phyloP scores from a whole-genome alignment of 179 eudicot genomes.

The Silene noctiflora region DNA sequence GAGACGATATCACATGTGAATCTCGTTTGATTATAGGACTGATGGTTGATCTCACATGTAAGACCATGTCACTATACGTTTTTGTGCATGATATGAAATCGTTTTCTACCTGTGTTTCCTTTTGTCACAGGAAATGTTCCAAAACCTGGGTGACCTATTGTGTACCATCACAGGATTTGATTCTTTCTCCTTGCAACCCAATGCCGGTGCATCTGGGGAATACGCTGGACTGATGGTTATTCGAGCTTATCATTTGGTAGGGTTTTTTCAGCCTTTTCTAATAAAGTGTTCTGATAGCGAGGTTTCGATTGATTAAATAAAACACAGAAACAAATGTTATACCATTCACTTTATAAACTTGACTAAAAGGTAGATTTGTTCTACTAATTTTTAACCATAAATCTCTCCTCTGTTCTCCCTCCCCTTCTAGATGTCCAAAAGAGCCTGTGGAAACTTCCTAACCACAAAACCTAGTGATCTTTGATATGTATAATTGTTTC shows the following conservation, averaged over 20 bases:
- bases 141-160: slow-evolving; percentile 71
- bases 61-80: not conserved
- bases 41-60: not conserved
- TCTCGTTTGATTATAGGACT: not conserved
- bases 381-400: too few relatives aligned
- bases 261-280: slow-evolving; percentile 10
- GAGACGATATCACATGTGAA: not conserved
- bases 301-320: not conserved
- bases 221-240: slow-evolving; percentile 98
- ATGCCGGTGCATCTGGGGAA: slow-evolving; percentile 99
- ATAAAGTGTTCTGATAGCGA: not conserved
- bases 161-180: slow-evolving; percentile 94
- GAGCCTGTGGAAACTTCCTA: not conserved
- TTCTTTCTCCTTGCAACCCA: slow-evolving; percentile 95
- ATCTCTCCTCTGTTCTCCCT: too few relatives aligned
- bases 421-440: too few relatives aligned
- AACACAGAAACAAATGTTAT: not conserved
- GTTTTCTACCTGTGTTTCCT: slow-evolving; percentile 3
- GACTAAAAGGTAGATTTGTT: not conserved
- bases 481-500: not conserved
- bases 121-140: slow-evolving; percentile 73
- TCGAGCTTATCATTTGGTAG: slow-evolving; percentile 96
- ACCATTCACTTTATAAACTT: not conserved
- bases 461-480: not conserved
- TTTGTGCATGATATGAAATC: not conserved